Percentiles rank a stretch among this genome's conserved stretches.
Evolutionary conservation across 139 green algal species (phyloP).

Genomic region (Chlamydomonas sphaeroides): DNA sequence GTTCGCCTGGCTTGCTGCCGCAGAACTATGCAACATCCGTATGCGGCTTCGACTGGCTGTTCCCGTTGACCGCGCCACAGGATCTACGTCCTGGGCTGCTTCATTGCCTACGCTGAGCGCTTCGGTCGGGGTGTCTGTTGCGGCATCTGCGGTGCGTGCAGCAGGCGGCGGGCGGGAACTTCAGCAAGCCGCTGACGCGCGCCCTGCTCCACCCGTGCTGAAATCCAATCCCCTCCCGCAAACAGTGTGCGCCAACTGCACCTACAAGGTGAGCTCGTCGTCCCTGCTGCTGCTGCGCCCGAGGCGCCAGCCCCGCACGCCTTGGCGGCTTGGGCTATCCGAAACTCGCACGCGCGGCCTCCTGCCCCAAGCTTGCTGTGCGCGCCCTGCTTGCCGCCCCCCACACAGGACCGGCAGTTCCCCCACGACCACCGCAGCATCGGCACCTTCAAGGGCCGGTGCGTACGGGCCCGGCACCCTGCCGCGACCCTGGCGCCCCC

Average conservation of each 20-base stretch:
- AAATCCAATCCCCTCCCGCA: no score
- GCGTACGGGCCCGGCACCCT: no score
- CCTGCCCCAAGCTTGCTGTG: no score
- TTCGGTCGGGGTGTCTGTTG: conserved; percentile 14
- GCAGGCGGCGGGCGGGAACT: neutral
- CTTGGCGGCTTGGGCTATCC: neutral
- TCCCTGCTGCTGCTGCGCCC: neutral
- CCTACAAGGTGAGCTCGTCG: neutral
- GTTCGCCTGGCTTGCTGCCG: neutral
- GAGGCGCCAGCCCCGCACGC: neutral
- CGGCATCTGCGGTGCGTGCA: conserved; percentile 9
- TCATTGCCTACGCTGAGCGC: conserved; percentile 14
- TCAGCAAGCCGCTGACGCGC: no score
- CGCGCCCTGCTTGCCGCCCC: no score
- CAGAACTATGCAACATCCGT: neutral
- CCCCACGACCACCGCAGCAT: conserved; percentile 32
- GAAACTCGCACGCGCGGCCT: no score
- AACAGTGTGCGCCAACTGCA: neutral
- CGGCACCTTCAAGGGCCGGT: conserved; percentile 1
- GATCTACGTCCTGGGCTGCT: conserved; percentile 19
- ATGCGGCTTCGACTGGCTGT: no score
- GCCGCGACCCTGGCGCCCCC: no score
- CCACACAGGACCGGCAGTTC: conserved; percentile 16
- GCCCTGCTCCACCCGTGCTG: neutral
- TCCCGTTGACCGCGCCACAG: no score